Base-by-base conservation (phyloP, 2,329 filamentous ascomycete species). In the Cercospora nicotianae region DNA sequence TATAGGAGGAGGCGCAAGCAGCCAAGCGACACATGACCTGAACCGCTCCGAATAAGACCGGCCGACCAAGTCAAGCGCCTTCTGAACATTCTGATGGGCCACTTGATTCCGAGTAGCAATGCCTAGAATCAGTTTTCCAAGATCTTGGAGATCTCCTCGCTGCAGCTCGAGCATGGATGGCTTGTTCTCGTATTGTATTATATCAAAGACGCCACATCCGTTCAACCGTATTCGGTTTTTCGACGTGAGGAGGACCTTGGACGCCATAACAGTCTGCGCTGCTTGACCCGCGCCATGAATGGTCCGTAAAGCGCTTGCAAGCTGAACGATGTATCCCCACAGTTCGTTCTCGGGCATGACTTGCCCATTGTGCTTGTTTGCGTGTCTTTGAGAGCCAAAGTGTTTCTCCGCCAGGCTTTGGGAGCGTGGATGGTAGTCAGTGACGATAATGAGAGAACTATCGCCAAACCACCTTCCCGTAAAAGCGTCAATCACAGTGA, bases 391-490 rank as follows among this genome's bases (percentile, higher is more conserved):
- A 65, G 68, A 55, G 60, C 81, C 76, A 73, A 93, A 89, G 75
- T 97, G 92, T 74, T 91, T 88, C 76, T 98, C 94, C 36, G 90
- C 88, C 26, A 99, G 85, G 0, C 94, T 97, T 79, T 95, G 96
- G 2, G 94, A 92, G 20, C 95, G 85, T 1, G 95, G 94, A 75
- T 95, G 92, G 76, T 97, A 99, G 78, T 96, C 93, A 69, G 93
- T 95, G 26, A 96, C 93, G 75, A 99, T 91, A 60, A 99, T 91
- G 64, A 99, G 86, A 3, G 95, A 98, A 80, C 92, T 96, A 78
- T 98, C 95, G 65, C 93, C 92, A 79, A 99, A 99, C 28, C 91
- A 92, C 69, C 93, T 86, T 12, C 93, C 96, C 0, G 95, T 99
- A 76, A 99, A 99, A 0, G 92, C 93, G 79, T 97, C 93, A 75